Evolutionary conservation across 1,139 yeast genomes (phyloP), one percentile per base, ranked within the genome.

Genomic region (Trichomonascaceae sp.): DNA sequence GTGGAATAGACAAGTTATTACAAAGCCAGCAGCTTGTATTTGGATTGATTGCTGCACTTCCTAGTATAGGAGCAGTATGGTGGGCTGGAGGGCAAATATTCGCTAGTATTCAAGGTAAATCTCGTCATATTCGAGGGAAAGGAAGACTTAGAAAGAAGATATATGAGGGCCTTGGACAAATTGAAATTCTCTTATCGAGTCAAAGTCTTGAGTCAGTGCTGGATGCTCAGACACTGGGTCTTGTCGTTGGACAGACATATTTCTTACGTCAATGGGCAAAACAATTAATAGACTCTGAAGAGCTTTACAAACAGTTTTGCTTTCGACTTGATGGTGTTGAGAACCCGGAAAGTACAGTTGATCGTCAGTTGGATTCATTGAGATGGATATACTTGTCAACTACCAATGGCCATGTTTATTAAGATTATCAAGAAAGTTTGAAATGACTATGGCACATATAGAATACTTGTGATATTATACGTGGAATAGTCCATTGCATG

Each of bases 11-110:
- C 70, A 85, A 87, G 67, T 74, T 93, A 60, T 77, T 93, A 53
- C 86, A 89, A 68, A 85, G 95, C 47, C 99, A 93, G 71, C 96
- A 93, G 67, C 78, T 93, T 52, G 95, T 93, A 22, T 89, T 93
- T 72, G 97, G 96, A 1, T 75, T 88, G 43, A 87, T 93, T 22
- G 96, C 97, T 1, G 84, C 95, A 5, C 80, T 93, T 47, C 99
- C 99, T 0, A 66, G 72, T 4, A 50, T 71, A 19, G 63, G 60
- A 2, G 59, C 60, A 30, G 55, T 63, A 6, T 63, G 65, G 62
- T 66, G 64, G 61, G 51, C 19, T 4, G 39, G 32, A 12, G 24
- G 52, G 9, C 47, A 44, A 18, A 24, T 45, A 9, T 30, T 47
- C 7, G 49, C 45, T 18, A 32, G 43, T n/a, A 32, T 58, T 13